These are phyloP conservation scores for Fennellomyces sp. DNA, from an alignment of 371 early-diverging fungal genomes.

Conservation along the genomic window DNA sequence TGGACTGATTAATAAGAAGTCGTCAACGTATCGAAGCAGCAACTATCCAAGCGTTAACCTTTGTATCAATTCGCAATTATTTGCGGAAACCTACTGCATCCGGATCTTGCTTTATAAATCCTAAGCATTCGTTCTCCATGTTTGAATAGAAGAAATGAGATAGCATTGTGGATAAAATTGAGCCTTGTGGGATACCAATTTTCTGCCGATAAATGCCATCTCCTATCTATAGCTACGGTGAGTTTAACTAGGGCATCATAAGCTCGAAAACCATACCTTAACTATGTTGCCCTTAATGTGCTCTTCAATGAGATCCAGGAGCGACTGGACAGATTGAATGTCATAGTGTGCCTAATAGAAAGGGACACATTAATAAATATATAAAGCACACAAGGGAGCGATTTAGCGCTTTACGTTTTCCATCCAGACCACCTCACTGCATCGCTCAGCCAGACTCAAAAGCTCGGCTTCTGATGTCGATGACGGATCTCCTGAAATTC, in stretches of 20 bases:
- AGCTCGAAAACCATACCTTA: slow-evolving; percentile 41
- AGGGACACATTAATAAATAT: too few species aligned
- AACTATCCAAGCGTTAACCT: slow-evolving; percentile 34
- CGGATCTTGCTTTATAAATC: slow-evolving; percentile 18
- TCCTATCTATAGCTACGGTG: slow-evolving; percentile 38
- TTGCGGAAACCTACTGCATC: slow-evolving; percentile 18
- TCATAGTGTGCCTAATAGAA: slow-evolving; percentile 35
- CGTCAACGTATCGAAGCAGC: slow-evolving; percentile 79
- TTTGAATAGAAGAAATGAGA: slow-evolving; percentile 84
- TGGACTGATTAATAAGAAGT: slow-evolving; percentile 79
- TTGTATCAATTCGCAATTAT: not conserved
- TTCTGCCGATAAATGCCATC: slow-evolving; percentile 63
- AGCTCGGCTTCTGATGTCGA: not conserved
- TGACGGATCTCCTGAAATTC: not conserved
- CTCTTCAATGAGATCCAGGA: slow-evolving; percentile 31
- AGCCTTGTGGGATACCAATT: slow-evolving; percentile 90
- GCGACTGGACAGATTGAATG: slow-evolving; percentile 21
- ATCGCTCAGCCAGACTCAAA: not conserved
- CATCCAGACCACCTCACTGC: not conserved
- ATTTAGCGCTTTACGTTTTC: not conserved
- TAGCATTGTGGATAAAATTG: slow-evolving; percentile 78
- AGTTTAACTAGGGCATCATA: not conserved
- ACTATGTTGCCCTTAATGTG: slow-evolving; percentile 62
- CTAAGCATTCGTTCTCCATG: slow-evolving; percentile 55
- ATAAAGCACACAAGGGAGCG: too few species aligned